Conservation (phyloP, 2,329 filamentous ascomycete species). For the Lecanosticta acicola region DNA sequence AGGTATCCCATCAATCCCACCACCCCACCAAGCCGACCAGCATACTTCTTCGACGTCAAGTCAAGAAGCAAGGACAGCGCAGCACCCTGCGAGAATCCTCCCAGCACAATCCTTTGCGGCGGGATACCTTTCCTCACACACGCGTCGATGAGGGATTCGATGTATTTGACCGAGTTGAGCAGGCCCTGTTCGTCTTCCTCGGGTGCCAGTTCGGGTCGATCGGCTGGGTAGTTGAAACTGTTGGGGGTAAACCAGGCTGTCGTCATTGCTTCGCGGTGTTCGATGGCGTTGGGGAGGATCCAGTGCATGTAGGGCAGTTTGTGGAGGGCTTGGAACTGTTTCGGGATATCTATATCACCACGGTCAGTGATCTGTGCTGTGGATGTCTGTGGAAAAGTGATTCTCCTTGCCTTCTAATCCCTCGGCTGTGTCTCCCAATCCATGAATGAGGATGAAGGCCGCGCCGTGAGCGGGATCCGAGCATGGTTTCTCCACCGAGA, state of each 20-base stretch:
- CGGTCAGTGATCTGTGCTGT: not conserved
- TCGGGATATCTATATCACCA: slow-evolving; percentile 21
- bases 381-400: not conserved
- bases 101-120: slow-evolving; percentile 40
- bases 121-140: slow-evolving; percentile 38
- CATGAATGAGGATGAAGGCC: slow-evolving; percentile 44
- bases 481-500: slow-evolving; percentile 33
- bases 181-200: slow-evolving; percentile 43
- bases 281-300: slow-evolving; percentile 47
- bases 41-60: slow-evolving; percentile 34
- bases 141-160: slow-evolving; percentile 40
- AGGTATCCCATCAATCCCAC: slow-evolving; percentile 46
- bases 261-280: slow-evolving; percentile 40
- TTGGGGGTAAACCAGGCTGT: slow-evolving; percentile 45
- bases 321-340: slow-evolving; percentile 41
- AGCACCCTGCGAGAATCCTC: slow-evolving; percentile 46
- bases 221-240: slow-evolving; percentile 31
- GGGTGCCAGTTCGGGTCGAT: slow-evolving; percentile 31
- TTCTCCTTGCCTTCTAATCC: slow-evolving; percentile 36
- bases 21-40: slow-evolving; percentile 38
- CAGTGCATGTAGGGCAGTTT: slow-evolving; percentile 47
- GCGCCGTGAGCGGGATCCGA: slow-evolving; percentile 36
- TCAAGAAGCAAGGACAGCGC: slow-evolving; percentile 41
- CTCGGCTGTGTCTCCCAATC: slow-evolving; percentile 42
- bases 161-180: slow-evolving; percentile 34